These are phyloP conservation scores for Abrus pulchellus DNA, from an alignment of 306 rosid genomes.

Conservation along the genomic window DNA sequence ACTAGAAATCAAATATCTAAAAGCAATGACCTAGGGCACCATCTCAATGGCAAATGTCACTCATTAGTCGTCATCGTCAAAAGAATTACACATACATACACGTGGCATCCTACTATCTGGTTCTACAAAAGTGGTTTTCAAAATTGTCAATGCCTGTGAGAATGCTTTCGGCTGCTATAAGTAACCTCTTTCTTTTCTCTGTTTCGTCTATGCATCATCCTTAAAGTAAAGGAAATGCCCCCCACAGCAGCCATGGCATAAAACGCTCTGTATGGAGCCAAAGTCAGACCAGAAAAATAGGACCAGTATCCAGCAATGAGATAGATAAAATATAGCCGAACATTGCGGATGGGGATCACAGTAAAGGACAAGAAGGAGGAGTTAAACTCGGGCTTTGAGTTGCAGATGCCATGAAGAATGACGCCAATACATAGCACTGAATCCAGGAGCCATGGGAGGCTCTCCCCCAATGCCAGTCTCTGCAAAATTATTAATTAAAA, in stretches of 20 bases:
- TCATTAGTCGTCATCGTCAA: conserved; percentile 11
- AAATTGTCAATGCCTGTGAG: conserved; percentile 73
- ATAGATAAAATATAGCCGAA: conserved; percentile 69
- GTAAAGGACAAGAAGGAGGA: conserved; percentile 64
- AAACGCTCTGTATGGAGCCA: conserved; percentile 78
- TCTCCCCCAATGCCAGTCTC: conserved; percentile 83
- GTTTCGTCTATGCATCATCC: conserved; percentile 59
- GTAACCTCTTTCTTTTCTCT: conserved; percentile 65
- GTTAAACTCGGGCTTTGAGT: conserved; percentile 75
- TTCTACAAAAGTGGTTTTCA: conserved; percentile 20
- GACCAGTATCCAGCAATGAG: conserved; percentile 81
- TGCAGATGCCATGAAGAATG: conserved; percentile 88
- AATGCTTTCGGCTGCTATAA: conserved; percentile 72
- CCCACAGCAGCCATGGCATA: conserved; percentile 81
- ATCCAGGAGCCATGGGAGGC: conserved; percentile 89
- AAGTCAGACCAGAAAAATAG: conserved; percentile 73
- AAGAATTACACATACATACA: conserved; percentile 30
- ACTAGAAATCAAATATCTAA: conserved; percentile 38
- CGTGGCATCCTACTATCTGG: conserved; percentile 31
- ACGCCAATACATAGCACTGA: conserved; percentile 78
- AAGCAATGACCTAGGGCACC: conserved; percentile 42
- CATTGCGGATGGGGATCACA: conserved; percentile 58
- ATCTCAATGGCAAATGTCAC: conserved; percentile 32
- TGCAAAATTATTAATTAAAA: conserved; percentile 54
- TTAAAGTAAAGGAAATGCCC: conserved; percentile 65